phyloP scores from a whole-genome alignment of 176 grass and related monocot species.

The Aechmea fasciata region DNA sequence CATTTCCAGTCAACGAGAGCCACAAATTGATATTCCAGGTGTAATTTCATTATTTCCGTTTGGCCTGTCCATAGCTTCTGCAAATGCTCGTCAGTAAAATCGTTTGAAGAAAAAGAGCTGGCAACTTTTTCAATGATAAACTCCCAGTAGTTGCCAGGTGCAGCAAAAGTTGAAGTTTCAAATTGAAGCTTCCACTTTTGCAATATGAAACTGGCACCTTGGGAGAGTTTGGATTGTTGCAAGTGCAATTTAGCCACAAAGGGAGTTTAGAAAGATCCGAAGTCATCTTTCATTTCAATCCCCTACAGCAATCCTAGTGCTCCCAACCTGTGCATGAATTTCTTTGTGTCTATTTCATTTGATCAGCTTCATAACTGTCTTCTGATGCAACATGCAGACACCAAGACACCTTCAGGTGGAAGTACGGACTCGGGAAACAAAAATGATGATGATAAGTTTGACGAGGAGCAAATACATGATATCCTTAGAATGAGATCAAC shows the following conservation, averaged over 20 bases:
- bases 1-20: conserved; percentile 30
- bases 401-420: conserved; percentile 33
- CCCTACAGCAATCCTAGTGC: no score
- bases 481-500: conserved; percentile 22
- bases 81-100: no score
- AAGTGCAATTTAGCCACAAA: no score
- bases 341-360: background rate
- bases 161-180: no score
- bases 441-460: conserved; percentile 34
- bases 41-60: background rate
- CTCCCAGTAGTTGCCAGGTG: no score
- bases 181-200: no score
- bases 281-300: no score
- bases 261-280: no score
- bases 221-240: no score
- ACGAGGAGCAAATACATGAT: conserved; percentile 33
- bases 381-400: conserved; percentile 24
- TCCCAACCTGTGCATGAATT: background rate
- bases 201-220: no score
- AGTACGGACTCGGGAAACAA: conserved; percentile 41
- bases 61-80: background rate
- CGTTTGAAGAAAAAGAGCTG: background rate
- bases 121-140: no score
- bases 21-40: conserved; percentile 47
- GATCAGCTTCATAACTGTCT: background rate